Percentiles rank a stretch among this genome's conserved stretches.
Evolutionary conservation across 306 rosid genomes (phyloP).

Genomic region (Casuarina equisetifolia): DNA sequence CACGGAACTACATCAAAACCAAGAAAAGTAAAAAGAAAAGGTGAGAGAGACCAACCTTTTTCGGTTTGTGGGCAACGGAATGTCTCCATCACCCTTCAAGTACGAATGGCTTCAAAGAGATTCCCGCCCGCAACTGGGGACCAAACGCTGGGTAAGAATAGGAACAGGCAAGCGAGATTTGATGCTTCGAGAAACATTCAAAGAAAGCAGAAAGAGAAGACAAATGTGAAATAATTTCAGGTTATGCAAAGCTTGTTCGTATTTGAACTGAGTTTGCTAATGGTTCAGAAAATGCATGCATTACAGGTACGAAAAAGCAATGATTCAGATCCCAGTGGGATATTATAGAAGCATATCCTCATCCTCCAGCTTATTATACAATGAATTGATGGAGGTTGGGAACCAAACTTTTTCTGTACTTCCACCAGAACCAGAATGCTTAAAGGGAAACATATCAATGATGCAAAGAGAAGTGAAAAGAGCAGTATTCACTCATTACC

Average conservation of each 20-base stretch:
- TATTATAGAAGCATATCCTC: slow-evolving; percentile 35
- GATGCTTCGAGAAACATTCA: slow-evolving; percentile 22
- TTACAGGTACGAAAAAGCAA: slow-evolving; percentile 28
- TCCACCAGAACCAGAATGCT: slow-evolving; percentile 23
- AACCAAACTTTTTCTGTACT: neutral
- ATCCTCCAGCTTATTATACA: slow-evolving; percentile 19
- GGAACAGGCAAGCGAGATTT: slow-evolving; percentile 38
- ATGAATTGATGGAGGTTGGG: slow-evolving; percentile 26
- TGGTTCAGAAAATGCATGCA: slow-evolving; percentile 28
- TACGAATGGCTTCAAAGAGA: slow-evolving; percentile 54
- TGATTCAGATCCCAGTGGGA: slow-evolving; percentile 25
- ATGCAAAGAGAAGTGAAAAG: neutral
- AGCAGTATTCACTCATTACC: slow-evolving; percentile 1
- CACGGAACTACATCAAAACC: slow-evolving; percentile 56
- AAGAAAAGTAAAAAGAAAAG: slow-evolving; percentile 40
- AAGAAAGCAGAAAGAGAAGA: slow-evolving; percentile 33
- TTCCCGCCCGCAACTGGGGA: slow-evolving; percentile 71
- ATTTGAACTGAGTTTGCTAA: slow-evolving; percentile 20
- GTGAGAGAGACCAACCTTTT: slow-evolving; percentile 72
- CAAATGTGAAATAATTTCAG: slow-evolving; percentile 41
- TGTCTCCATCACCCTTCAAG: slow-evolving; percentile 67
- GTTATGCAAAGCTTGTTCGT: slow-evolving; percentile 33
- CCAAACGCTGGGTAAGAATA: slow-evolving; percentile 59
- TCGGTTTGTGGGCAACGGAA: slow-evolving; percentile 82
- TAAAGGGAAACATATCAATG: neutral